These are phyloP conservation scores for Metschnikowia lachancei DNA, from an alignment of 805 yeast genomes.

Conservation along the genomic window DNA sequence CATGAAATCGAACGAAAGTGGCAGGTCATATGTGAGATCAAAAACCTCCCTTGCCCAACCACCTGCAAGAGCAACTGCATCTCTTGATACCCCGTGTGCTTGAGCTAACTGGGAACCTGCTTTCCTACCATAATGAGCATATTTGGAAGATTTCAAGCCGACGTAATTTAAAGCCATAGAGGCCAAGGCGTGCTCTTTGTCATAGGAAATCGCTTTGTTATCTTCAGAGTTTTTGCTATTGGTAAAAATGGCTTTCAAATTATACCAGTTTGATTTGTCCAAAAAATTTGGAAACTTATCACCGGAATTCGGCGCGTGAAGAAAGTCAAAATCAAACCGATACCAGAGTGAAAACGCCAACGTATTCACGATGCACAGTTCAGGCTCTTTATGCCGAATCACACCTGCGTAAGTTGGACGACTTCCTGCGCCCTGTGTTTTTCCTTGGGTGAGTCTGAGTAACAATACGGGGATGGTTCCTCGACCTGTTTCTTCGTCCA, in stretches of 20 bases:
- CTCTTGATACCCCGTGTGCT: no score
- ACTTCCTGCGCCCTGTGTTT: not conserved
- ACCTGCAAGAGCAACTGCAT: conserved; percentile 1
- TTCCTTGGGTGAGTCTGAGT: not conserved
- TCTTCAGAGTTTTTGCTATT: not conserved
- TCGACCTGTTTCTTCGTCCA: not conserved
- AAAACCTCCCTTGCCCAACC: not conserved
- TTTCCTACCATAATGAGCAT: not conserved
- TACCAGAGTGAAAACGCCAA: conserved; percentile 11
- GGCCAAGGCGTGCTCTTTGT: not conserved
- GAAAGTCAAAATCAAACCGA: conserved; percentile 8
- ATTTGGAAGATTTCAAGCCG: not conserved
- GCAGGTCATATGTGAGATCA: not conserved
- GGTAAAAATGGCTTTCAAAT: conserved; percentile 1
- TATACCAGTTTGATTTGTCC: conserved; percentile 3
- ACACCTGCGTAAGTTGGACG: not conserved
- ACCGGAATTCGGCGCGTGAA: conserved; percentile 2
- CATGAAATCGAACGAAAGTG: conserved; percentile 5
- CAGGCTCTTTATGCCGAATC: conserved; percentile 7
- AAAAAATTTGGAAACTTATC: conserved; percentile 1
- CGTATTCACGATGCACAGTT: conserved; percentile 7
- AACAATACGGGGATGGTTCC: conserved; percentile 4
- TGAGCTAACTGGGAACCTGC: no score
- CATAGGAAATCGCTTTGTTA: not conserved
- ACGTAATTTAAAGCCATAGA: not conserved